Evolutionary conservation across 345 rosid species (phyloP).

Genomic region (Aquilaria malaccensis): DNA sequence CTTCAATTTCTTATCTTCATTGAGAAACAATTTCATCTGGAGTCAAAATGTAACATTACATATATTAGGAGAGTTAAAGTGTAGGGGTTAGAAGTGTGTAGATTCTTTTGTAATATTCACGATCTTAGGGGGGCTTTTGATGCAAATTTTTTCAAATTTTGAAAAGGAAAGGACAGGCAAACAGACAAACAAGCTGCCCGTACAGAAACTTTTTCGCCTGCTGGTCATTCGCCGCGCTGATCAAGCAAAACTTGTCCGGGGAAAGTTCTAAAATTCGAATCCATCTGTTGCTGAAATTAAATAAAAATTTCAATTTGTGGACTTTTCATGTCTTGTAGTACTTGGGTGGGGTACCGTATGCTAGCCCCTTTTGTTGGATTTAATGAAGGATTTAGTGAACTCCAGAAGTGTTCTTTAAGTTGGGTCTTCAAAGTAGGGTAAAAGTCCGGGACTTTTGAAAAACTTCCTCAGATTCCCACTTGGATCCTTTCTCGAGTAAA

Average conservation of each 20-base stretch:
- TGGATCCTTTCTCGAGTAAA: not conserved
- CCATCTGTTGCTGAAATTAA: not conserved
- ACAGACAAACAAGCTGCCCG: not conserved
- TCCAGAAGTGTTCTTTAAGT: not conserved
- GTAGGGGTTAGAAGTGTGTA: too few species aligned
- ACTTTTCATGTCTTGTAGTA: not conserved
- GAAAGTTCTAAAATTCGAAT: conserved; percentile 2
- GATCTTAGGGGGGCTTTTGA: too few species aligned
- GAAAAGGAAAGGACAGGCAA: too few species aligned
- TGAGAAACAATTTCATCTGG: too few species aligned
- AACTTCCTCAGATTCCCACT: conserved; percentile 11
- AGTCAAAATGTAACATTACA: too few species aligned
- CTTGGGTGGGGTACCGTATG: not conserved
- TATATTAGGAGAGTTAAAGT: too few species aligned
- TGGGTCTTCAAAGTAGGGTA: conserved; percentile 7
- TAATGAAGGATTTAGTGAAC: conserved; percentile 5
- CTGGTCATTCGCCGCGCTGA: not conserved
- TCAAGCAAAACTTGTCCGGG: not conserved
- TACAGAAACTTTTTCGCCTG: not conserved
- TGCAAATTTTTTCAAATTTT: too few species aligned
- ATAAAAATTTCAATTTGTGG: not conserved
- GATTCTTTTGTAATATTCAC: too few species aligned
- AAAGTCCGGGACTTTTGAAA: conserved; percentile 12
- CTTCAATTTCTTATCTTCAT: too few species aligned
- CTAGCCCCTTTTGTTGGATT: not conserved